Evolutionary conservation across 805 yeast genomes (phyloP), one percentile per base, ranked within the genome.

Genomic region (Lipomyces sp.): DNA sequence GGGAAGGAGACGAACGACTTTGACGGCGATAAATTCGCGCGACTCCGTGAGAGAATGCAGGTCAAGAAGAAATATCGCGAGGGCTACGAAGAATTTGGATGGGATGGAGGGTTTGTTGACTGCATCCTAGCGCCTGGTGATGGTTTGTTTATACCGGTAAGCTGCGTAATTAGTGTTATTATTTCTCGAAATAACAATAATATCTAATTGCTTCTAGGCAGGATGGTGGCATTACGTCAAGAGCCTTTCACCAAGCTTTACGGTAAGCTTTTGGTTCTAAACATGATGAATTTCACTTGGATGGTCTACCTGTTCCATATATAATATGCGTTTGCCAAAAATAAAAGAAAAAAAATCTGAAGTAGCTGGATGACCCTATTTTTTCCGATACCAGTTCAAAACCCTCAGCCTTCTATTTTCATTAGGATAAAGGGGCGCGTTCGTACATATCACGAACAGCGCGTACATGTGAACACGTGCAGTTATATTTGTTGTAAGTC

Each of bases 171-270:
- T 29, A 24, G 29, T 5, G 18, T 7, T 3, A 15, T 6, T 34
- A 13, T 13, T 10, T 59, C 33, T 15, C 4, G 58, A 15, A 45
- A 11, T 18, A 8, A 39, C 32, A n/a, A 11, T 18, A 8, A 39
- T 42, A n/a, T n/a, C 18, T 11, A 13, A 30, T 13, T 18, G 39
- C 24, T 13, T 37, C 48, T 24, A 67, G 60, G 59, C 65, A 35
- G 72, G 72, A 15, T 73, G 75, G 74, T 73, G 76, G 76, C 76
- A 73, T 50, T 73, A 71, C 63, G 73, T 73, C 1, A 64, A 55
- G 32, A 71, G 74, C 57, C 42, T 61, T 15, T 59, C 71, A 4
- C 55, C 62, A 5, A 72, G 75, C 53, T 59, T 71, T 30, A 71
- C 73, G 42, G 69, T 73, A 6, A 73, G 73, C 57, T 69, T 72